Evolutionary conservation across 345 rosid species (phyloP), one percentile per base, ranked within the genome.

Genomic region (Pistacia vera): DNA sequence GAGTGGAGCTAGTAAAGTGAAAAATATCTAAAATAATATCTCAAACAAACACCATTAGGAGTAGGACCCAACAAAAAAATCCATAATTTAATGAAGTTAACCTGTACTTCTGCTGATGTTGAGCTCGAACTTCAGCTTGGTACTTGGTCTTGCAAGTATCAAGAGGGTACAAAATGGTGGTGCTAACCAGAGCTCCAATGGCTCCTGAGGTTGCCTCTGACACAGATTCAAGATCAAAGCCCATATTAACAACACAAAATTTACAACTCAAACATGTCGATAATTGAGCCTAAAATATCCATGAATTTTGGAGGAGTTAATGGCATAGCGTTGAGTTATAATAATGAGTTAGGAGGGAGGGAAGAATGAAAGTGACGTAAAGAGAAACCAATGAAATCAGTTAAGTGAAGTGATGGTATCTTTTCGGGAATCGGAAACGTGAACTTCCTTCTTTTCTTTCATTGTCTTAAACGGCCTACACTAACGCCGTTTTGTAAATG

Each of bases 181-280:
- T 91, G 84, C 95, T 89, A 48, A 91, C 81, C 30, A 93, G 80
- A 20, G 95, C 88, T 4, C 97, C 98, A 68, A 93, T 80, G 78
- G 97, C 95, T 28, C 97, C 98, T 1, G 95, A 91, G 5, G 97
- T 89, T 20, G 98, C 98, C 75, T 91, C 95, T 8, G 97, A 79
- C 20, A 91, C 4, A 4, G 98, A 88, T 70, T 89, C 93, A 11
- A 90, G 74, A 86, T 93, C 91, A 70, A 85, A 61, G 64, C 85
- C 93, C 90, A 86, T 88, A 41, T 55, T 51, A 16, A 4, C 33
- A 11, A 4, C 51, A 12, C 33, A 66, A 46, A 35, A 63, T 9
- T 64, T 62, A 12, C 4, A 22, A 10, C 11, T 44, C 36, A 66
- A 46, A 10, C 57, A 54, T 54, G 18, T 35, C 13, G 58, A 49